These are phyloP conservation scores for Eutypa lata DNA, from an alignment of 2,329 filamentous ascomycete species.

Conservation along the genomic window DNA sequence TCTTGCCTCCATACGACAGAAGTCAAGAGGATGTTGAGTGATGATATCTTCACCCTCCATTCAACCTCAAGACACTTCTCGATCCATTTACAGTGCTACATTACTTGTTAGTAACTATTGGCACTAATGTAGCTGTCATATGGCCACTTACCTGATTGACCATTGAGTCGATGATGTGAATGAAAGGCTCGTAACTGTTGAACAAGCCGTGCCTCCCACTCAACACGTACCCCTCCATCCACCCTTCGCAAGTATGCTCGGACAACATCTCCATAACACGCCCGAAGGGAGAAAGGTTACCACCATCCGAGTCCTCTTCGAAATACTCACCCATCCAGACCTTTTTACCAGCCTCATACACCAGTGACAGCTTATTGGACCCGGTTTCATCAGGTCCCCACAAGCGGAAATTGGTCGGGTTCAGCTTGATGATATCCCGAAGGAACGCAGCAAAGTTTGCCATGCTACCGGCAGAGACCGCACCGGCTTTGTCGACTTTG, in stretches of 20 bases:
- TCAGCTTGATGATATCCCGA: slow-evolving; percentile 63
- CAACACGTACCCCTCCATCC: slow-evolving; percentile 76
- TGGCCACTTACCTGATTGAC: slow-evolving; percentile 60
- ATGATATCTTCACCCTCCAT: slow-evolving; percentile 71
- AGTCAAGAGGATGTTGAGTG: slow-evolving; percentile 76
- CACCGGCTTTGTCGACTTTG: slow-evolving; percentile 58
- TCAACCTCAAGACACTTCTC: slow-evolving; percentile 78
- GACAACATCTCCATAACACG: slow-evolving; percentile 83
- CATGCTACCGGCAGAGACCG: slow-evolving; percentile 62
- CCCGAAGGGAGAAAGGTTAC: slow-evolving; percentile 65
- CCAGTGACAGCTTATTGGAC: slow-evolving; percentile 71
- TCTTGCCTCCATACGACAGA: slow-evolving; percentile 80
- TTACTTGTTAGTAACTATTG: slow-evolving; percentile 8
- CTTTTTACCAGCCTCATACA: slow-evolving; percentile 74
- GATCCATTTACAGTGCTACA: slow-evolving; percentile 76
- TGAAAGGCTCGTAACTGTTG: slow-evolving; percentile 81
- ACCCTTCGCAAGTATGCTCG: slow-evolving; percentile 76
- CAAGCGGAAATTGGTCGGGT: slow-evolving; percentile 67
- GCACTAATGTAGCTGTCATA: neutral
- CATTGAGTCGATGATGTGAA: slow-evolving; percentile 82
- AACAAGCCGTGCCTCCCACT: slow-evolving; percentile 73
- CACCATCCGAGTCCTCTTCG: slow-evolving; percentile 70
- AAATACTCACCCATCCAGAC: slow-evolving; percentile 79
- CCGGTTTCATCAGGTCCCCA: slow-evolving; percentile 80
- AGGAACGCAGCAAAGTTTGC: slow-evolving; percentile 65